phyloP scores from a whole-genome alignment of 2,329 filamentous ascomycete species.

The Emergomyces pasteurianus region DNA sequence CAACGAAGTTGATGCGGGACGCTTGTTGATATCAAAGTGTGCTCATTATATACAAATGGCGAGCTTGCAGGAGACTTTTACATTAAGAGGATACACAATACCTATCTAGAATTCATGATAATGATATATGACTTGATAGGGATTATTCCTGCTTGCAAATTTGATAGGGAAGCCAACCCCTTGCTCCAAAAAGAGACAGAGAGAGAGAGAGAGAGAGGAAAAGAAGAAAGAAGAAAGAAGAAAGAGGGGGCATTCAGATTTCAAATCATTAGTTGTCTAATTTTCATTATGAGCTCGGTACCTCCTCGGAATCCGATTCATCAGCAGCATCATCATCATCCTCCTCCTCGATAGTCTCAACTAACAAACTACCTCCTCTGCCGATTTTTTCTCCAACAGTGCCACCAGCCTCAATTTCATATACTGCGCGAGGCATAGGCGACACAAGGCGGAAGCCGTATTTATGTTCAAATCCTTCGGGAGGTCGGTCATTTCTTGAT shows the following conservation, averaged over 20 bases:
- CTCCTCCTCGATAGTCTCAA: constrained; percentile 54
- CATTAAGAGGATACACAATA: neutral
- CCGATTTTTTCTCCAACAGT: constrained; percentile 65
- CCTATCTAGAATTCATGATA: neutral
- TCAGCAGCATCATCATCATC: constrained; percentile 41
- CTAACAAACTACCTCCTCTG: constrained; percentile 74
- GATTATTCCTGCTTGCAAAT: neutral
- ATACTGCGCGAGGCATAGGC: constrained; percentile 72
- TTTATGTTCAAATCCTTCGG: constrained; percentile 61
- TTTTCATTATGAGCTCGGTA: neutral
- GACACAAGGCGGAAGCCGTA: constrained; percentile 80
- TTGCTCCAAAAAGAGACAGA: neutral
- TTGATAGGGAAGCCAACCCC: neutral
- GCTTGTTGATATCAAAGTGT: neutral
- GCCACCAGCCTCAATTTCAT: constrained; percentile 53
- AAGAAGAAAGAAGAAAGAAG: neutral
- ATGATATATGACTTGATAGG: neutral
- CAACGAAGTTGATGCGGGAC: neutral
- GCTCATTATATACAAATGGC: neutral
- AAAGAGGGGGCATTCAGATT: neutral
- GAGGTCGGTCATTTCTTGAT: constrained; percentile 25
- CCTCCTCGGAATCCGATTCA: constrained; percentile 26
- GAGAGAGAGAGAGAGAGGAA: neutral
- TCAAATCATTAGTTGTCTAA: neutral
- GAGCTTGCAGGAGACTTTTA: neutral